phyloP scores from a whole-genome alignment of 2,329 filamentous ascomycete genomes.

The Verticillium isaacii region DNA sequence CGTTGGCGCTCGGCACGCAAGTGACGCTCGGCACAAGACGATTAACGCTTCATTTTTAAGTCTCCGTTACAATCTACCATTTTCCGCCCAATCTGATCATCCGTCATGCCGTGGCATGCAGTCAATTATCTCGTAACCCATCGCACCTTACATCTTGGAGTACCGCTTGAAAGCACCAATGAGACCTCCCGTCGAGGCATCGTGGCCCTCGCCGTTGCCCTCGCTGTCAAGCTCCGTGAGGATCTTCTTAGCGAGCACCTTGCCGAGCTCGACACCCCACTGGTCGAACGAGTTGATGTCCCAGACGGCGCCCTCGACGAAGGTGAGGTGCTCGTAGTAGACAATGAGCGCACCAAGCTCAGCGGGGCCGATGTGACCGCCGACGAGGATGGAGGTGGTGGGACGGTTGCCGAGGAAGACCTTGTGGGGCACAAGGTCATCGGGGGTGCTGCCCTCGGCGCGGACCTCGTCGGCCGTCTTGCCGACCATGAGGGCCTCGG shows the following conservation, averaged over 20 bases:
- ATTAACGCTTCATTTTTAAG: neutral
- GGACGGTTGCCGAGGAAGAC: slow-evolving; percentile 97
- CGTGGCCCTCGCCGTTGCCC: slow-evolving; percentile 70
- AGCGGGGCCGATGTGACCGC: slow-evolving; percentile 87
- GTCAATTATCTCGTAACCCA: neutral
- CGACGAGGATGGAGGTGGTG: slow-evolving; percentile 86
- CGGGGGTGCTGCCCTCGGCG: slow-evolving; percentile 62
- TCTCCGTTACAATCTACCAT: neutral
- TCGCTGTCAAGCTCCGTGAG: slow-evolving; percentile 76
- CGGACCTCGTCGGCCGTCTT: slow-evolving; percentile 79
- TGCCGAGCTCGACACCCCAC: slow-evolving; percentile 98
- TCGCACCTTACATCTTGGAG: slow-evolving; percentile 37
- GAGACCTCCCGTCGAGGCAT: slow-evolving; percentile 81
- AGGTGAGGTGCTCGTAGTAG: slow-evolving; percentile 98
- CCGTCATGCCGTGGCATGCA: neutral
- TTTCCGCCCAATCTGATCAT: neutral
- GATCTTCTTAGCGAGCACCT: slow-evolving; percentile 91
- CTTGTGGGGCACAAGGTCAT: slow-evolving; percentile 90
- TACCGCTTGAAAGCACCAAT: slow-evolving; percentile 90
- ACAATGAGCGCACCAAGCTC: slow-evolving; percentile 93
- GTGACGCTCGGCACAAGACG: neutral
- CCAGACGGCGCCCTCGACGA: slow-evolving; percentile 96
- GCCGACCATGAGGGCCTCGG: slow-evolving; percentile 86
- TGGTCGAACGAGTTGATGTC: slow-evolving; percentile 99
- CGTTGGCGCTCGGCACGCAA: neutral